phyloP scores from a whole-genome alignment of 805 yeast genomes.

The Lachancea waltii region DNA sequence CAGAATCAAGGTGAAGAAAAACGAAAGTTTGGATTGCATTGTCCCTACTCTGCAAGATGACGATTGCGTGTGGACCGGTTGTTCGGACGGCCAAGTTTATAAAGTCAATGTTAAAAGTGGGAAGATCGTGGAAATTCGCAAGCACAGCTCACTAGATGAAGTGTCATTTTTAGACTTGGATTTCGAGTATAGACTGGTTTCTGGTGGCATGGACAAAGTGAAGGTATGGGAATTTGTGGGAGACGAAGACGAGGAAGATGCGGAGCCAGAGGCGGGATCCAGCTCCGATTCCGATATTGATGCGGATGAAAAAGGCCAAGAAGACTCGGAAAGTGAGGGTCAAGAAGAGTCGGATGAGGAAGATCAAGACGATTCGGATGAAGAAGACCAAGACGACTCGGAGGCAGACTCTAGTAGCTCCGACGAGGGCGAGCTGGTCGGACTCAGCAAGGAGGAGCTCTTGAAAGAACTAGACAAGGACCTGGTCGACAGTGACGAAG shows the following conservation, averaged over 20 bases:
- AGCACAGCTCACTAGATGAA: constrained; percentile 67
- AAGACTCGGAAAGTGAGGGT: constrained; percentile 9
- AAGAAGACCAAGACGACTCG: constrained; percentile 1
- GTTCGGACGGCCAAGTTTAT: constrained; percentile 66
- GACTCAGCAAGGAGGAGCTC: constrained; percentile 27
- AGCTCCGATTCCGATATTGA: too few species aligned
- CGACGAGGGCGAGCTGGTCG: constrained; percentile 13
- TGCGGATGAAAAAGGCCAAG: too few species aligned
- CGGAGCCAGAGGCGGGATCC: constrained; percentile 6
- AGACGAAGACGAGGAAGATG: constrained; percentile 21
- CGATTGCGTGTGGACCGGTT: constrained; percentile 67
- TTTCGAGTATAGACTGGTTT: constrained; percentile 66
- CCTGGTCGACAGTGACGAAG: constrained; percentile 13
- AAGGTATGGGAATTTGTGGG: constrained; percentile 62
- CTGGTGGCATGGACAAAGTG: constrained; percentile 77
- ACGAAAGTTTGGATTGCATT: constrained; percentile 68
- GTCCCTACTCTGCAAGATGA: constrained; percentile 43
- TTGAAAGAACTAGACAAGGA: constrained; percentile 30
- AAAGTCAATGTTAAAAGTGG: constrained; percentile 62
- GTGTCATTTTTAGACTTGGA: constrained; percentile 75
- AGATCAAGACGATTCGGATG: not conserved
- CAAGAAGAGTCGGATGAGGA: constrained; percentile 1
- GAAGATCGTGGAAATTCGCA: constrained; percentile 54
- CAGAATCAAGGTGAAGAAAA: constrained; percentile 61
- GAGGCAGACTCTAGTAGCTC: constrained; percentile 19